Evolutionary conservation across 2,329 filamentous ascomycete genomes (phyloP).

Genomic region (Acarospora socialis): DNA sequence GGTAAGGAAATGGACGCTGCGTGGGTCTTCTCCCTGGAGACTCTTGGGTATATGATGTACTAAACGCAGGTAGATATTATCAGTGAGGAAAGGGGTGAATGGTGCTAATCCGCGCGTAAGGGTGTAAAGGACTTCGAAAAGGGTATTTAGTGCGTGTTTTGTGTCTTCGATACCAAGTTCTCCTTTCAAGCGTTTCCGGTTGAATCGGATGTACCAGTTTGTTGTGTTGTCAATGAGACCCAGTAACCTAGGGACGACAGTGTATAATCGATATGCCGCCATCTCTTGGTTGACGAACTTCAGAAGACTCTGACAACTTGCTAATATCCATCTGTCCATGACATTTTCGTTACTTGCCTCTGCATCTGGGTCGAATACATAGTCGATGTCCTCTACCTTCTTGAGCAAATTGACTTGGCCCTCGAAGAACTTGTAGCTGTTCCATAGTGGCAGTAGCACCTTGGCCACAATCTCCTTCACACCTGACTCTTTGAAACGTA

Average conservation of each 20-base stretch:
- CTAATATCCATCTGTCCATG: slow-evolving; percentile 92
- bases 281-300: slow-evolving; percentile 91
- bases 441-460: slow-evolving; percentile 84
- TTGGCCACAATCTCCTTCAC: slow-evolving; percentile 93
- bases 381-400: slow-evolving; percentile 68
- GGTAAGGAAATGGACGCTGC: slow-evolving; percentile 81
- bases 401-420: slow-evolving; percentile 75
- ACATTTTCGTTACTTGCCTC: slow-evolving; percentile 73
- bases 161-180: slow-evolving; percentile 79
- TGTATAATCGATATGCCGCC: slow-evolving; percentile 69
- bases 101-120: slow-evolving; percentile 78
- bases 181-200: slow-evolving; percentile 79
- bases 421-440: slow-evolving; percentile 93
- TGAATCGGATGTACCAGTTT: slow-evolving; percentile 98
- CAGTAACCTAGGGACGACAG: slow-evolving; percentile 73
- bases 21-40: slow-evolving; percentile 53
- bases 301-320: slow-evolving; percentile 78
- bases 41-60: slow-evolving; percentile 66
- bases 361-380: slow-evolving; percentile 60
- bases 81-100: slow-evolving; percentile 90
- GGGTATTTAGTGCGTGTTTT: slow-evolving; percentile 75
- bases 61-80: slow-evolving; percentile 81
- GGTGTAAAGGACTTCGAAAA: slow-evolving; percentile 87
- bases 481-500: slow-evolving; percentile 80
- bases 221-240: slow-evolving; percentile 83